Evolutionary conservation across 306 rosid genomes (phyloP).

Genomic region (Trifolium dubium): DNA sequence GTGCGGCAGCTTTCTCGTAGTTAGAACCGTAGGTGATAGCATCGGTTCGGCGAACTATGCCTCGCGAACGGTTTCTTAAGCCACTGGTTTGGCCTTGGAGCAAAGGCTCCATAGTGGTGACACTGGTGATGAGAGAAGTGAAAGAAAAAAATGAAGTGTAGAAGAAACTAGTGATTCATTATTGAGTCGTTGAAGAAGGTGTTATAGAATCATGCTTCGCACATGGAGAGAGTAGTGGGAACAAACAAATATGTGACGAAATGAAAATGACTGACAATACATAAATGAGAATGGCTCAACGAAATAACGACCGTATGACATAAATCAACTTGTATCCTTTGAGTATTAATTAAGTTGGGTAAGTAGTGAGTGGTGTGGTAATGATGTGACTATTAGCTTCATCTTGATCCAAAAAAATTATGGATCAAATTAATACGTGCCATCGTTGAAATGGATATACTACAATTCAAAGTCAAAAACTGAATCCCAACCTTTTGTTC

Average conservation of each 20-base stretch:
- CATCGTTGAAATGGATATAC: not conserved
- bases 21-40: conserved; percentile 75
- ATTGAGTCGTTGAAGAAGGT: not conserved
- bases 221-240: not conserved
- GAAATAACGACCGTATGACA: conserved; percentile 19
- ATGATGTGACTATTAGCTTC: not conserved
- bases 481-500: not conserved
- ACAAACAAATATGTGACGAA: not conserved
- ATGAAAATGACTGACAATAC: not conserved
- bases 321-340: not conserved
- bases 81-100: conserved; percentile 67
- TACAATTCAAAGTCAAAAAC: not conserved
- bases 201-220: conserved; percentile 8
- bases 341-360: not conserved
- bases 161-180: not conserved
- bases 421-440: conserved; percentile 7
- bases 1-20: conserved; percentile 84
- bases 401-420: not conserved
- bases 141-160: not conserved
- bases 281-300: conserved; percentile 12
- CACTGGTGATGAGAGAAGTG: not conserved
- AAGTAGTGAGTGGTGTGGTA: not conserved
- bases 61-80: conserved; percentile 14
- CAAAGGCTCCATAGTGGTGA: conserved; percentile 63
- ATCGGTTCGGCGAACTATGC: conserved; percentile 54